Evolutionary conservation across 768 basidiomycete species (phyloP), one percentile per base, ranked within the genome.

Genomic region (Leccinum obscurum): DNA sequence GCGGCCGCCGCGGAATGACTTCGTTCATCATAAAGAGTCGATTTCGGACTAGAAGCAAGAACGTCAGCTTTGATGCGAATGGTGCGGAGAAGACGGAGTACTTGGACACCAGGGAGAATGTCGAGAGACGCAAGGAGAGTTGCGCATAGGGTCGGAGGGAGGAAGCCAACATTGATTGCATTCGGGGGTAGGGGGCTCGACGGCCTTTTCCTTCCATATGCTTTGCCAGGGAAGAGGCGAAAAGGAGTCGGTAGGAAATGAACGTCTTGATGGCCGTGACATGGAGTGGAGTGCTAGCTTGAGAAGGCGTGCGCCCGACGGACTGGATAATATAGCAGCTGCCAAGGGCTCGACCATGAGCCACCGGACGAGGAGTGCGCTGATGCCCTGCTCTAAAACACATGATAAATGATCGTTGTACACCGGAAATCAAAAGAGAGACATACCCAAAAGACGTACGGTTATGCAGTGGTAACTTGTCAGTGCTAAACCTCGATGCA

Each of bases 341-440:
- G 82, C 80, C 64, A 88, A 75, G 68, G 85, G 83, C 78, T 88
- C 85, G 67, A 87, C 78, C 86, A 87, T 88, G 77, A 74, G 76
- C 75, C 44, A 72, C 64, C 68, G 65, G 56, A 28, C 46, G 26
- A 44, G 57, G 52, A 53, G 69, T 51, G 17, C 20, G 64, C 66
- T 54, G 10, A 41, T 10, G 48, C 20, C 52, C 49, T 34, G 52
- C 56, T 56, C 28, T 39, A 17, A 41, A n/a, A 26, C 13, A 22
- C 17, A 14, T 15, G 26, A 54, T 15, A 20, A 48, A 26, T 17
- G 14, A 20, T 28, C 3, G 20, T 26, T 2, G 24, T 56, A 46
- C 10, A n/a, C 14, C 11, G n/a, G 39, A 10, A 28, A 22, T 9
- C 44, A 9, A 52, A 32, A 32, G 44, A 39, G 6, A 30, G 20